Percentiles rank a stretch among this genome's conserved stretches.
phyloP scores from a whole-genome alignment of 306 rosid species.

The Chamaecrista fasciculata region DNA sequence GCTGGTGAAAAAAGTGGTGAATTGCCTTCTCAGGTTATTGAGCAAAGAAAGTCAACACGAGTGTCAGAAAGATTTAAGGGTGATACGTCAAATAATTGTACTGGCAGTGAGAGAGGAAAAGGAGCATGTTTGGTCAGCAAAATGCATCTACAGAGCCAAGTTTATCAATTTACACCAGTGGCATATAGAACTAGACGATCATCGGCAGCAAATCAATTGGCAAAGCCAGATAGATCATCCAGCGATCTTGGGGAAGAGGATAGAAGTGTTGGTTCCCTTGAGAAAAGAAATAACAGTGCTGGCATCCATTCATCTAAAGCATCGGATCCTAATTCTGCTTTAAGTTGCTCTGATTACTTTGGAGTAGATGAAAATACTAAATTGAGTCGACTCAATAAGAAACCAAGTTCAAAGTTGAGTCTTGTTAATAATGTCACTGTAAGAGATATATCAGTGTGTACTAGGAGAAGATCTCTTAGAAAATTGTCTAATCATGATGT shows the following conservation, averaged over 20 bases:
- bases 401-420: conserved; percentile 30
- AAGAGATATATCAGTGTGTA: conserved; percentile 34
- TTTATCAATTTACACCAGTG: conserved; percentile 42
- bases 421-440: conserved; percentile 26
- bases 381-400: conserved; percentile 32
- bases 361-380: conserved; percentile 28
- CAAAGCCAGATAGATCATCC: conserved; percentile 28
- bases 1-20: conserved; percentile 28
- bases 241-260: conserved; percentile 33
- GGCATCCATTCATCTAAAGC: conserved; percentile 30
- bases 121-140: conserved; percentile 11
- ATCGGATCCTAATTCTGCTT: conserved; percentile 39
- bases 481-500: conserved; percentile 36
- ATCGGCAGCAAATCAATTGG: conserved; percentile 31
- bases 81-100: conserved; percentile 26
- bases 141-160: conserved; percentile 33
- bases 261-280: conserved; percentile 24
- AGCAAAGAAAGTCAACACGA: conserved; percentile 32
- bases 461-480: conserved; percentile 57
- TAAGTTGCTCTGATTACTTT: conserved; percentile 25
- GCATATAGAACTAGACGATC: conserved; percentile 72
- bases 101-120: conserved; percentile 10
- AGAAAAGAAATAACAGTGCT: conserved; percentile 21
- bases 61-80: conserved; percentile 31
- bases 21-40: conserved; percentile 14